Conservation (phyloP, 2,329 filamentous ascomycete species). For the Laburnicola sp. region DNA sequence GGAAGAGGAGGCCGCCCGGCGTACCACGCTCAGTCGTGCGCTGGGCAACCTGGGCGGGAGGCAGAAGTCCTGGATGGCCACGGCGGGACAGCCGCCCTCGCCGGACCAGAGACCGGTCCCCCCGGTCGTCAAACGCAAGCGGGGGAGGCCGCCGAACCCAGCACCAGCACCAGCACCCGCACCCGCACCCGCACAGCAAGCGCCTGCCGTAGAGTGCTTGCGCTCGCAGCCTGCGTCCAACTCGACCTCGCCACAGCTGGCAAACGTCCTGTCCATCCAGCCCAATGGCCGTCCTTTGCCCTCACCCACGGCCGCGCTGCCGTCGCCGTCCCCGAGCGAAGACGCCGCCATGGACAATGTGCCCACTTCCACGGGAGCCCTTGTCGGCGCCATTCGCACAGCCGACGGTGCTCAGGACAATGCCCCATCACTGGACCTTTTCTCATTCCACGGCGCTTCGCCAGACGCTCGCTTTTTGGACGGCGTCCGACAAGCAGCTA, state of each 20-base stretch:
- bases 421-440: not conserved
- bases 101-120: not conserved
- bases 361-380: not conserved
- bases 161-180: slow-evolving; percentile 1
- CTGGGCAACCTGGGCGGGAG: slow-evolving; percentile 36
- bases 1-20: slow-evolving; percentile 17
- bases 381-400: not conserved
- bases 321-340: slow-evolving; percentile 66
- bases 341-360: slow-evolving; percentile 38
- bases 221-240: slow-evolving; percentile 28
- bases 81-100: not conserved
- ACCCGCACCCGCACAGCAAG: slow-evolving; percentile 3
- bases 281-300: slow-evolving; percentile 3
- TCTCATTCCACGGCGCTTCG: not conserved
- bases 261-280: slow-evolving; percentile 27
- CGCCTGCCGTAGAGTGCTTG: not conserved
- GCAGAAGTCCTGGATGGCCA: slow-evolving; percentile 41
- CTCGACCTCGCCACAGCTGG: slow-evolving; percentile 41
- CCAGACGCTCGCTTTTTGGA: not conserved
- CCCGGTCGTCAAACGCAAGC: slow-evolving; percentile 6
- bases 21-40: slow-evolving; percentile 30
- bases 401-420: not conserved
- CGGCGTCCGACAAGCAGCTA: slow-evolving; percentile 1
- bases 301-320: slow-evolving; percentile 49
- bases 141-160: slow-evolving; percentile 18